A percentile compares a stretch with the other conserved stretches of the same genome.
phyloP scores from a whole-genome alignment of 345 rosid genomes.

The Aquilaria malaccensis region DNA sequence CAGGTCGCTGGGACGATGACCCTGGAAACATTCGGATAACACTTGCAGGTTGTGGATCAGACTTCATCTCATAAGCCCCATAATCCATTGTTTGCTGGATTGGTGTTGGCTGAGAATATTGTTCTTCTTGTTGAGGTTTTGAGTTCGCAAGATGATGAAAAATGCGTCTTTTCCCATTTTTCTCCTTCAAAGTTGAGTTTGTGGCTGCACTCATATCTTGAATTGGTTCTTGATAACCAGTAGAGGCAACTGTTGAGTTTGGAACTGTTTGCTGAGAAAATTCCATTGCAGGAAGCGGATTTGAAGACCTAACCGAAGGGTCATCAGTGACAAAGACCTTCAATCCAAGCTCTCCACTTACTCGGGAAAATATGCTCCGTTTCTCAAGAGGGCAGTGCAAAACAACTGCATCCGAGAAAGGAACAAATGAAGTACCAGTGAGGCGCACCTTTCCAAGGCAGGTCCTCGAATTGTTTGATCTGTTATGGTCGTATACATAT shows the following conservation, averaged over 20 bases:
- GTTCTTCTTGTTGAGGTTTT: constrained; percentile 23
- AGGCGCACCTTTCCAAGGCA: constrained; percentile 68
- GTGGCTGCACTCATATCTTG: constrained; percentile 11
- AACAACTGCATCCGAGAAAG: constrained; percentile 66
- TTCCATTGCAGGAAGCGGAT: constrained; percentile 41
- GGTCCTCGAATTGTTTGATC: constrained; percentile 35
- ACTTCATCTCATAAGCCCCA: constrained; percentile 40
- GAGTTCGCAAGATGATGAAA: constrained; percentile 42
- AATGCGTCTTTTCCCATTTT: constrained; percentile 27
- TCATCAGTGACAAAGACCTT: constrained; percentile 70
- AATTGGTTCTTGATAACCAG: constrained; percentile 19
- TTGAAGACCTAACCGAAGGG: constrained; percentile 43
- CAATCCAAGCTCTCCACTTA: constrained; percentile 70
- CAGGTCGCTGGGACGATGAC: constrained; percentile 42
- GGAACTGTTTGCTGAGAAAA: constrained; percentile 24
- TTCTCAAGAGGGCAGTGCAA: constrained; percentile 83
- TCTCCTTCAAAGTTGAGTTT: constrained; percentile 16
- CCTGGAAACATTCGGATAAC: constrained; percentile 32
- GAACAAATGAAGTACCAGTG: constrained; percentile 67
- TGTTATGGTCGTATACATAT: constrained; percentile 34
- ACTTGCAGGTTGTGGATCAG: constrained; percentile 38
- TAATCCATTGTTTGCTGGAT: constrained; percentile 24
- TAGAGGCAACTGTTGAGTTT: constrained; percentile 24
- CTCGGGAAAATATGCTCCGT: constrained; percentile 40
- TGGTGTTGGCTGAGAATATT: constrained; percentile 15